Percentiles rank a stretch among this genome's conserved stretches.
phyloP scores from a whole-genome alignment of 148 eudicot species.

The Tetragonia tetragonoides region DNA sequence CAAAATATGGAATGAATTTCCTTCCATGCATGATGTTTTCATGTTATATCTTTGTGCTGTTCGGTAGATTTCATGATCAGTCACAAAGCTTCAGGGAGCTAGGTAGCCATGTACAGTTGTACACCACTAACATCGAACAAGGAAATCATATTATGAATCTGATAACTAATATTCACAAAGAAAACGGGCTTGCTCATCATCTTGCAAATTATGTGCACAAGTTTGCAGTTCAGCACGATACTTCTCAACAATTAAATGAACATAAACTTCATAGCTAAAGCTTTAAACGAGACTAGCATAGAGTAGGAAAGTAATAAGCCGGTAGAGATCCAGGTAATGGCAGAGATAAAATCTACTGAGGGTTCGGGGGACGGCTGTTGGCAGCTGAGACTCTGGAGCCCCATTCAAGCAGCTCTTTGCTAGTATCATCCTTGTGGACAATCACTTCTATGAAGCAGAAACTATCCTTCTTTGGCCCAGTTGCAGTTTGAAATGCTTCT shows the following conservation, averaged over 20 bases:
- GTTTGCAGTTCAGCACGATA: constrained; percentile 8
- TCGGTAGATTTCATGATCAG: no score
- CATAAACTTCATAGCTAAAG: background rate
- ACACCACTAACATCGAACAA: no score
- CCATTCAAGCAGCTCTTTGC: constrained; percentile 89
- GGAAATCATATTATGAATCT: no score
- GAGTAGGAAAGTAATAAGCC: no score
- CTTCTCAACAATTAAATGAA: background rate
- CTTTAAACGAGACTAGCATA: background rate
- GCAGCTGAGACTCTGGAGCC: constrained; percentile 85
- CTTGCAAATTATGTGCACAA: background rate
- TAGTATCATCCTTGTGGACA: constrained; percentile 76
- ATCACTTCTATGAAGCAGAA: constrained; percentile 78
- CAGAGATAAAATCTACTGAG: constrained; percentile 44
- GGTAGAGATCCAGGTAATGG: no score
- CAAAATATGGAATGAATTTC: no score
- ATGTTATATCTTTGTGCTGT: no score
- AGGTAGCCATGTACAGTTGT: no score
- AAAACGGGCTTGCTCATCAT: background rate
- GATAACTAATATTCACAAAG: background rate
- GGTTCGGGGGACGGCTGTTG: constrained; percentile 82
- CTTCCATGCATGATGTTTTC: no score
- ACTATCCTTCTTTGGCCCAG: constrained; percentile 54
- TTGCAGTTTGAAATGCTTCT: constrained; percentile 64
- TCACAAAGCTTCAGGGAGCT: no score